Evolutionary conservation across 306 rosid species (phyloP).

Genomic region (Alnus glutinosa): DNA sequence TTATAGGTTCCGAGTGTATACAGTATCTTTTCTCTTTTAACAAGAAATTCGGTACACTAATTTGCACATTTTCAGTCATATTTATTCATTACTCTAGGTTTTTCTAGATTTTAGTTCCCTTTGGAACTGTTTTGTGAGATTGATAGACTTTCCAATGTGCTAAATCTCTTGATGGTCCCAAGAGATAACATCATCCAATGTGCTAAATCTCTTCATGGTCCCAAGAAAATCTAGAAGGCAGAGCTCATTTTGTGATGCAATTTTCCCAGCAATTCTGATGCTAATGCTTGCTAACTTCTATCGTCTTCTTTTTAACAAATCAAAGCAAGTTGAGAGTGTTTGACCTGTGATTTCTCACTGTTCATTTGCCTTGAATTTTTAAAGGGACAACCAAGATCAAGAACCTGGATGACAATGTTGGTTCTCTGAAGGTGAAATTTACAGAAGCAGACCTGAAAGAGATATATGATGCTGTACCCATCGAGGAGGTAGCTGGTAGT

Average conservation of each 20-base stretch:
- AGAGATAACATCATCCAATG: too few relatives aligned
- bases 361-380: background rate
- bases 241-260: background rate
- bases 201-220: background rate
- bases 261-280: background rate
- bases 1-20: background rate
- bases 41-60: too few relatives aligned
- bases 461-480: slow-evolving; percentile 47
- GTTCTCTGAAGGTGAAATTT: slow-evolving; percentile 51
- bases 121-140: too few relatives aligned
- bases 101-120: too few relatives aligned
- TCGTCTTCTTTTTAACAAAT: background rate
- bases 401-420: slow-evolving; percentile 61
- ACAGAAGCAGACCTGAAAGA: slow-evolving; percentile 45
- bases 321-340: background rate
- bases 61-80: too few relatives aligned
- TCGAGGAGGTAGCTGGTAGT: slow-evolving; percentile 52
- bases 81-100: too few relatives aligned
- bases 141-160: too few relatives aligned
- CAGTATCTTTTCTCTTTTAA: too few relatives aligned
- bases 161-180: too few relatives aligned
- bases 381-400: slow-evolving; percentile 64
- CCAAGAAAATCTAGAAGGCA: background rate
- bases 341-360: background rate
- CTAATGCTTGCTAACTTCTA: background rate